A percentile compares a stretch with the other conserved stretches of the same genome.
Conservation (phyloP, 2,329 filamentous ascomycete species). For the Penicillium sp. region DNA sequence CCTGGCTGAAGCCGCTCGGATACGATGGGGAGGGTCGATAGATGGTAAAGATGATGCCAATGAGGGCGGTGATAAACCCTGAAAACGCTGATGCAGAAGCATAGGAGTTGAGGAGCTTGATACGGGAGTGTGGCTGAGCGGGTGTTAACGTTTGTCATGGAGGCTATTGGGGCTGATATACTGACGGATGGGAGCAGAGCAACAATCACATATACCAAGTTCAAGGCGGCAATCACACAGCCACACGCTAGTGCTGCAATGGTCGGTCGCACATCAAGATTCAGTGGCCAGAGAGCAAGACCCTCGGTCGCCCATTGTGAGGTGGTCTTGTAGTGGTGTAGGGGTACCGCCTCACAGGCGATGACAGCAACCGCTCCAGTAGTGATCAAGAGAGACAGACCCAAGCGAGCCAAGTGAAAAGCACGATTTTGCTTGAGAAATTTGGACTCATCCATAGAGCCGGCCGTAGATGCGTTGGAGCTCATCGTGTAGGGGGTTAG, state of each 20-base stretch:
- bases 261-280: constrained; percentile 47
- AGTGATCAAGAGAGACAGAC: constrained; percentile 39
- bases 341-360: constrained; percentile 44
- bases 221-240: constrained; percentile 40
- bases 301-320: constrained; percentile 38
- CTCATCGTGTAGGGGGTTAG: constrained; percentile 29
- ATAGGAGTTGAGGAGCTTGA: constrained; percentile 39
- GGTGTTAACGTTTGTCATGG: not conserved
- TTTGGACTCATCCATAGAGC: constrained; percentile 40
- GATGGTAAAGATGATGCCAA: constrained; percentile 39
- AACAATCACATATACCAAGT: constrained; percentile 37
- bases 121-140: constrained; percentile 41
- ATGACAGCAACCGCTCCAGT: constrained; percentile 37
- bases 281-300: constrained; percentile 48
- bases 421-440: constrained; percentile 40
- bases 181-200: constrained; percentile 45
- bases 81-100: constrained; percentile 39
- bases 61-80: constrained; percentile 42
- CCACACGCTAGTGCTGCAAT: constrained; percentile 43
- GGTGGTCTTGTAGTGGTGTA: constrained; percentile 45
- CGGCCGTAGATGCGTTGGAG: constrained; percentile 32
- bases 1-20: constrained; percentile 34
- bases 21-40: constrained; percentile 37
- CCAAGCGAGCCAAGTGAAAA: constrained; percentile 41
- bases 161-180: constrained; percentile 11